Percentiles rank a stretch among this genome's conserved stretches.
Conservation (phyloP, 352 stramenopile species). For the Globisporangium megalacanthum region DNA sequence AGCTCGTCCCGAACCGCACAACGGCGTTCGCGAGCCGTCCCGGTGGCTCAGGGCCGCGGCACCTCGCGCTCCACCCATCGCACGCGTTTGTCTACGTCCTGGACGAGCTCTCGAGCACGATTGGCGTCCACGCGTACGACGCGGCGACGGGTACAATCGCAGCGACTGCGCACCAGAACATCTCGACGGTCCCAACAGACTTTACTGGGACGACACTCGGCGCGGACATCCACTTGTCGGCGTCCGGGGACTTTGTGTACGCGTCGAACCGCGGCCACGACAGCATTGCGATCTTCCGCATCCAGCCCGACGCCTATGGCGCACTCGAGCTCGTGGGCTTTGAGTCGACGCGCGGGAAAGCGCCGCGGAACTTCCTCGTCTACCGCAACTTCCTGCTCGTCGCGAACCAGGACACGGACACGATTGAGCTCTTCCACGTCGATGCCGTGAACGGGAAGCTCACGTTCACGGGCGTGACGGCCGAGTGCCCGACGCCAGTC, state of each 20-base stretch:
- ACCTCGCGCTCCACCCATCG: constrained; percentile 62
- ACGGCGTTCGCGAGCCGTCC: constrained; percentile 37
- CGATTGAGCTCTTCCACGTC: constrained; percentile 38
- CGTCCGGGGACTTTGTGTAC: constrained; percentile 33
- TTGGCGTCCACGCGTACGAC: constrained; percentile 60
- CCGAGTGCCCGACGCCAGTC: constrained; percentile 31
- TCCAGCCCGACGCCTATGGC: constrained; percentile 14
- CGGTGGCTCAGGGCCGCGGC: constrained; percentile 54
- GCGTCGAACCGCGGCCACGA: constrained; percentile 44
- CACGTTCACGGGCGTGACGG: constrained; percentile 24
- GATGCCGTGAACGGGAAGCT: constrained; percentile 26
- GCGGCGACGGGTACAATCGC: constrained; percentile 34
- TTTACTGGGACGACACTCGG: constrained; percentile 33
- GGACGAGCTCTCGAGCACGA: constrained; percentile 55
- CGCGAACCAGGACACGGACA: constrained; percentile 47
- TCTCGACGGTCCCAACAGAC: constrained; percentile 53
- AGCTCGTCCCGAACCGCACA: constrained; percentile 26
- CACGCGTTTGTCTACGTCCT: constrained; percentile 60
- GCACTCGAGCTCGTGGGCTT: constrained; percentile 23
- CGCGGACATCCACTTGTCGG: constrained; percentile 26
- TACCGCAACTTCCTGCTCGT: constrained; percentile 24
- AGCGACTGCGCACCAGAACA: constrained; percentile 40
- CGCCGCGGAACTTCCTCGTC: constrained; percentile 33
- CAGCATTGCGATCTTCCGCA: constrained; percentile 26
- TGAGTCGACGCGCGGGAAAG: constrained; percentile 23